Evolutionary conservation across 1,284 basidiomycete genomes (phyloP).

Genomic region (Moniliophthora roreri): DNA sequence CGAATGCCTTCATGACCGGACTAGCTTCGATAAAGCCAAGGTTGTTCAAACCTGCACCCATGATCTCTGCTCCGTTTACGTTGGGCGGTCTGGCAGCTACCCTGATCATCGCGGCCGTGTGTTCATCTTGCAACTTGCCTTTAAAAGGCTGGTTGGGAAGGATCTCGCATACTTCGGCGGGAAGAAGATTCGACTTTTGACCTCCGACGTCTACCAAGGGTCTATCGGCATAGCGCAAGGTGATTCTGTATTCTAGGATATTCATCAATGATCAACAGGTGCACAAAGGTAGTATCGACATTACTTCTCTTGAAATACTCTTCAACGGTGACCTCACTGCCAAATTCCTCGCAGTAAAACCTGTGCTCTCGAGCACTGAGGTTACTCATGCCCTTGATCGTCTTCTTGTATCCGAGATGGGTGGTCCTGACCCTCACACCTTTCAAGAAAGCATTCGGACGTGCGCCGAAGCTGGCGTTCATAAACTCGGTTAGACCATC

Average conservation of each 20-base stretch:
- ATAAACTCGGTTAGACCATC: conserved; percentile 54
- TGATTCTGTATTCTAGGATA: conserved; percentile 66
- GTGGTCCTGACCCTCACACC: conserved; percentile 58
- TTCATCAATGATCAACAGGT: conserved; percentile 7
- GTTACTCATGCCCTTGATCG: conserved; percentile 50
- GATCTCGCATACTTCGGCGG: conserved; percentile 71
- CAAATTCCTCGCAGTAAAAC: conserved; percentile 55
- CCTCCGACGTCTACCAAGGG: conserved; percentile 66
- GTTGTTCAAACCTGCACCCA: conserved; percentile 51
- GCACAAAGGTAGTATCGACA: too few relatives aligned
- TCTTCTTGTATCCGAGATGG: conserved; percentile 62
- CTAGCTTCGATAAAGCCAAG: conserved; percentile 57
- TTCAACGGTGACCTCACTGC: conserved; percentile 53
- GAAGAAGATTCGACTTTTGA: conserved; percentile 52
- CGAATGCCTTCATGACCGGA: conserved; percentile 52
- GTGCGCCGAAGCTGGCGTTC: conserved; percentile 50
- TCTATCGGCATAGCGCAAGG: conserved; percentile 47
- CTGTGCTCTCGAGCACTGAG: conserved; percentile 47
- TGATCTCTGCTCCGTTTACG: conserved; percentile 61
- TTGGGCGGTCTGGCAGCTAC: conserved; percentile 68
- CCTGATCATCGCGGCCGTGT: conserved; percentile 68
- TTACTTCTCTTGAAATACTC: conserved; percentile 64
- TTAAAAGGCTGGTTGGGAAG: conserved; percentile 66
- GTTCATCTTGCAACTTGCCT: conserved; percentile 67
- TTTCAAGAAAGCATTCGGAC: conserved; percentile 50